A percentile compares a stretch with the other conserved stretches of the same genome.
Conservation (phyloP, 116 monocot species). For the Zostera marina region DNA sequence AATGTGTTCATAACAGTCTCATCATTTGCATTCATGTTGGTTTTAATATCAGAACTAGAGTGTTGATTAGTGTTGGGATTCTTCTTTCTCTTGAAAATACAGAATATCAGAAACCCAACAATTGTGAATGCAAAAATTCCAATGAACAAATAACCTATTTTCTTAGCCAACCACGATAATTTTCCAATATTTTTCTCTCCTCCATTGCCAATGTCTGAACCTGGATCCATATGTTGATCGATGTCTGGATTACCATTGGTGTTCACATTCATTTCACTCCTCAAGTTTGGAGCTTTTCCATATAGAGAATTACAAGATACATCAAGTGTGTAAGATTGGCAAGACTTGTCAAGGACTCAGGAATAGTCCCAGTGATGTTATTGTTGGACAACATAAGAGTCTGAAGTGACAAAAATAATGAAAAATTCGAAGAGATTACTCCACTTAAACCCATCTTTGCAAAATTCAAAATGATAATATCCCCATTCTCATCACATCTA, state of each 20-base stretch:
- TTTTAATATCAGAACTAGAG: slow-evolving; percentile 53
- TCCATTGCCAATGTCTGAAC: neutral
- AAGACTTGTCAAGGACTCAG: slow-evolving; percentile 22
- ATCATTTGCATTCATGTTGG: slow-evolving; percentile 14
- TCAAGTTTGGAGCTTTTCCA: slow-evolving; percentile 46
- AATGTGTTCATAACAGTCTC: slow-evolving; percentile 18
- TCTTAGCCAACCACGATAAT: slow-evolving; percentile 9
- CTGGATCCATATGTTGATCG: slow-evolving; percentile 14
- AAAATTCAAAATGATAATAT: slow-evolving; percentile 59
- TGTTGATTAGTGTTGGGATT: slow-evolving; percentile 38
- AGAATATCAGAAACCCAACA: slow-evolving; percentile 20
- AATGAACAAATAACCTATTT: slow-evolving; percentile 33
- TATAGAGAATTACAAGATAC: slow-evolving; percentile 49
- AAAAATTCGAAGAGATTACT: slow-evolving; percentile 40
- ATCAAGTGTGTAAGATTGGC: slow-evolving; percentile 39
- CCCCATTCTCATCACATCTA: slow-evolving; percentile 37
- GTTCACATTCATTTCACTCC: slow-evolving; percentile 26
- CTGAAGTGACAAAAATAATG: slow-evolving; percentile 30
- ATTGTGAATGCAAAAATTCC: slow-evolving; percentile 15
- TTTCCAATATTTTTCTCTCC: neutral
- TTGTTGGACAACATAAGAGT: slow-evolving; percentile 44
- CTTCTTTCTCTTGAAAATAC: slow-evolving; percentile 39
- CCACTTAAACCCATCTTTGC: slow-evolving; percentile 50
- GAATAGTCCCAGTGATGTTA: slow-evolving; percentile 53
- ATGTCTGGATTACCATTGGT: slow-evolving; percentile 53